Conservation (phyloP, 83 land plant genomes). For the Picea abies region DNA sequence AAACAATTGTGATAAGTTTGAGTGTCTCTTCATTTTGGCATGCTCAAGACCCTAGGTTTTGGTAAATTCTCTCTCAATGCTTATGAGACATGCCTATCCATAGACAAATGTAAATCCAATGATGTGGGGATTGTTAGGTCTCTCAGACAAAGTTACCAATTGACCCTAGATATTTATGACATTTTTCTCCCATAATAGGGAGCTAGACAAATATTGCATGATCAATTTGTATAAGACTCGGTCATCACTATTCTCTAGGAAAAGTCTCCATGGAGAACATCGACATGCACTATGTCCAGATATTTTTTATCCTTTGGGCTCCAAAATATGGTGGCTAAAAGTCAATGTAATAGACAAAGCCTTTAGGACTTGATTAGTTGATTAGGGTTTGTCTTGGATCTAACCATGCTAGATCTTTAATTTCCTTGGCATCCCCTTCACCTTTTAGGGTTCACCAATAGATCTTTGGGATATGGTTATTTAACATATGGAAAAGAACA, state of each 20-base stretch:
- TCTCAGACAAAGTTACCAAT: neutral
- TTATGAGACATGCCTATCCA: neutral
- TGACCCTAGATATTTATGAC: neutral
- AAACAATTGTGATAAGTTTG: neutral
- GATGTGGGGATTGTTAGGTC: too few relatives aligned
- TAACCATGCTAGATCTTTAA: too few relatives aligned
- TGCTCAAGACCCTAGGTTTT: neutral
- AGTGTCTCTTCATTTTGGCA: neutral
- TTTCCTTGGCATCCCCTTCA: too few relatives aligned
- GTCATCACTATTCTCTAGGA: neutral
- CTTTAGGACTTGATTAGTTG: neutral
- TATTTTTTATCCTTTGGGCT: neutral
- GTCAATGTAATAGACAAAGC: neutral
- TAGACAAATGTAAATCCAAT: neutral
- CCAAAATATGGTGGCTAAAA: neutral
- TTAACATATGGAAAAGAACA: too few relatives aligned
- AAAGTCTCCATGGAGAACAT: neutral
- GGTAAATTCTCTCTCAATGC: neutral
- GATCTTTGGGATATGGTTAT: too few relatives aligned
- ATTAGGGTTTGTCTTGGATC: too few relatives aligned
- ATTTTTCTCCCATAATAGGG: neutral
- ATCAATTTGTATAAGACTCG: neutral
- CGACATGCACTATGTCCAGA: neutral
- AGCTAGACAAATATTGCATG: neutral
- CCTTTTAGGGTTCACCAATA: too few relatives aligned